phyloP scores from a whole-genome alignment of 768 basidiomycete species.

The Podaxis mareebaensis region DNA sequence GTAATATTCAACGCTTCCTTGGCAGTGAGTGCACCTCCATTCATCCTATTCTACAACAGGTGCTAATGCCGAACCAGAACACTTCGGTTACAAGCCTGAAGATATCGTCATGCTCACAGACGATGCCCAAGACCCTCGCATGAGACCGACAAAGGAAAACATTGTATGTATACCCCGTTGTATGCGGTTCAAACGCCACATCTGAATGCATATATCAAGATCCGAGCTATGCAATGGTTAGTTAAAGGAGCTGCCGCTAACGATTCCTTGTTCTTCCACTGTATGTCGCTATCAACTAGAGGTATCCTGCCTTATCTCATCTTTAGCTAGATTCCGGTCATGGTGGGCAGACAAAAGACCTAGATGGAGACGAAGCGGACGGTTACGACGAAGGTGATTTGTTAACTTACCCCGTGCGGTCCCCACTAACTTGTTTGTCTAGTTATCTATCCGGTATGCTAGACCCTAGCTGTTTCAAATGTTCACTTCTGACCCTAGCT shows the following conservation, averaged over 20 bases:
- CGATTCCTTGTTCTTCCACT: conserved; percentile 91
- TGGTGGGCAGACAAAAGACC: conserved; percentile 86
- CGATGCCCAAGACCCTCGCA: conserved; percentile 59
- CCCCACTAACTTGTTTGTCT: conserved; percentile 5
- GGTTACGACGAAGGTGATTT: conserved; percentile 76
- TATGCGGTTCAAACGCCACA: background rate
- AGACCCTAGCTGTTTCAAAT: background rate
- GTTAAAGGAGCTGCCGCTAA: conserved; percentile 75
- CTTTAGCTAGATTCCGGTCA: conserved; percentile 77
- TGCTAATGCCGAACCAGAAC: conserved; percentile 31
- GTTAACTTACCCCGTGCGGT: background rate
- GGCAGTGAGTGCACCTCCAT: conserved; percentile 44
- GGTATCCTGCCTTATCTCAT: background rate
- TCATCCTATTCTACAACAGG: background rate
- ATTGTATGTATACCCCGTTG: conserved; percentile 51
- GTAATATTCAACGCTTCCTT: conserved; percentile 79
- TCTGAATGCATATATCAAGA: conserved; percentile 32
- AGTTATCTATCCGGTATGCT: conserved; percentile 82
- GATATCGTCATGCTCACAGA: conserved; percentile 91
- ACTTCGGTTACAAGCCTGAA: conserved; percentile 66
- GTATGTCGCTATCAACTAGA: conserved; percentile 36
- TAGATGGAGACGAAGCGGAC: conserved; percentile 81
- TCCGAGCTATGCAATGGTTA: conserved; percentile 92
- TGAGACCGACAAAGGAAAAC: conserved; percentile 76
- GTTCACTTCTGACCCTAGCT: background rate